Evolutionary conservation across 2,329 filamentous ascomycete species (phyloP), one percentile per base, ranked within the genome.

Genomic region (Spiromastix sp.): DNA sequence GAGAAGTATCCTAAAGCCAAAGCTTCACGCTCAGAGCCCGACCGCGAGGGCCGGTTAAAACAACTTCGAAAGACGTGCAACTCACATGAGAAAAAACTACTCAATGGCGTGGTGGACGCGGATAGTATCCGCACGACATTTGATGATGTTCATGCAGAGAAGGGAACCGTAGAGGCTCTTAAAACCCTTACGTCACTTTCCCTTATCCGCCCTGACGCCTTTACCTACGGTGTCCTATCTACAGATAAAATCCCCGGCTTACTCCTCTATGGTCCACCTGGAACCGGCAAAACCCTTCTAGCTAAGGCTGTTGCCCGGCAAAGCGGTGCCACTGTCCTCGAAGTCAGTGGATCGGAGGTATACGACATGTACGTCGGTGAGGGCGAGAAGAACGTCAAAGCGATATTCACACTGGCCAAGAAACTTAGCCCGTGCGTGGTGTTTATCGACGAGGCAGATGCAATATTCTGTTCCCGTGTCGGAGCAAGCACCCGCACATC

Each of bases 361-460:
- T 93, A 94, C 58, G 85, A 95, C 56, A 96, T 93, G 74, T 96
- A 85, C 58, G 85, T 96, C 3, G 91, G 91, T 15, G 86, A 96
- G 57, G 84, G 84, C 40, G 91, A 98, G 64, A 96, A 96, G 70
- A 93, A 93, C 53, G 83, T 96, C 36, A 80, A 81, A 34, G 89
- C 89, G 0, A 79, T 96, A 26, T 98, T 98, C 61, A 81, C 77
- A 1, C 69, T 96, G 0, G 91, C 91, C 3, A 85, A 85, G 61
- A 94, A 94, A 58, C 72, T 95, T 5, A 81, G 82, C 2, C 91
- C 91, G 0, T 87, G 87, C 51, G 80, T 98, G 11, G 84, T 98
- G 33, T 96, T 98, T 63, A 85, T 98, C 42, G 91, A 98, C 52
- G 91, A 98, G 61, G 91, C 87, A 15, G 91, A 98, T 56, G 83